Evolutionary conservation across 2,329 filamentous ascomycete genomes (phyloP).

Genomic region (Ophiocordyceps robertsii): DNA sequence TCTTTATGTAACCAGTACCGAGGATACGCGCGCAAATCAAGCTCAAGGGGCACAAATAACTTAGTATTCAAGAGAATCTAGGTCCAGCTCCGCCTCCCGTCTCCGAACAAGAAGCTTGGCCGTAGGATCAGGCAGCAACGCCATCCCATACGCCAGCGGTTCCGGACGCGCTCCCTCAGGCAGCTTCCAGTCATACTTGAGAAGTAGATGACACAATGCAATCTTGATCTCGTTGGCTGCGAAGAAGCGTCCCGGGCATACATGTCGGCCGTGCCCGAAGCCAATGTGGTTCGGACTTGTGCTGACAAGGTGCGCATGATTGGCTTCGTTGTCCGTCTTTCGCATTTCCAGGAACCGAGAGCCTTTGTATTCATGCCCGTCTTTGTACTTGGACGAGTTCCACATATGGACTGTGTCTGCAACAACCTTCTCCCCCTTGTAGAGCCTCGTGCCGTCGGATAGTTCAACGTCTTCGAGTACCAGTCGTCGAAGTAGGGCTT

Average conservation of each 20-base stretch:
- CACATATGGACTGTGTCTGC: background rate
- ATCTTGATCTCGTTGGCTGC: slow-evolving; percentile 38
- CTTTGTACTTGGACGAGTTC: background rate
- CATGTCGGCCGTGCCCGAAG: slow-evolving; percentile 41
- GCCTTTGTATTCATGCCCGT: background rate
- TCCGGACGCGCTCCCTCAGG: background rate
- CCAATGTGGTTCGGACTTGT: slow-evolving; percentile 31
- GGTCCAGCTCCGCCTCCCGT: slow-evolving; percentile 1
- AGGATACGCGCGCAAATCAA: too few relatives aligned
- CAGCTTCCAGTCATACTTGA: slow-evolving; percentile 30
- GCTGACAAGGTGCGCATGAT: slow-evolving; percentile 24
- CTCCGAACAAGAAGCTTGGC: background rate
- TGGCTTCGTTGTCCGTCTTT: slow-evolving; percentile 17
- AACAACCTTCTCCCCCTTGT: background rate
- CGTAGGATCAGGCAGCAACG: background rate
- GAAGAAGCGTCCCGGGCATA: slow-evolving; percentile 38
- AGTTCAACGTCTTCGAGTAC: background rate
- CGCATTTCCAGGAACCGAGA: slow-evolving; percentile 25
- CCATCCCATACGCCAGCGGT: background rate
- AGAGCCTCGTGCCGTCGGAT: background rate
- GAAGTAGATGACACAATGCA: slow-evolving; percentile 29
- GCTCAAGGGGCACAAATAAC: too few relatives aligned
- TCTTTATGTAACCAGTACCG: too few relatives aligned
- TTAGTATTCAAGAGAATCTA: background rate
- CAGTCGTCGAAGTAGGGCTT: background rate